Evolutionary conservation across 2,329 filamentous ascomycete species (phyloP), one percentile per base, ranked within the genome.

Genomic region (Ophiostoma himal-ulmi): DNA sequence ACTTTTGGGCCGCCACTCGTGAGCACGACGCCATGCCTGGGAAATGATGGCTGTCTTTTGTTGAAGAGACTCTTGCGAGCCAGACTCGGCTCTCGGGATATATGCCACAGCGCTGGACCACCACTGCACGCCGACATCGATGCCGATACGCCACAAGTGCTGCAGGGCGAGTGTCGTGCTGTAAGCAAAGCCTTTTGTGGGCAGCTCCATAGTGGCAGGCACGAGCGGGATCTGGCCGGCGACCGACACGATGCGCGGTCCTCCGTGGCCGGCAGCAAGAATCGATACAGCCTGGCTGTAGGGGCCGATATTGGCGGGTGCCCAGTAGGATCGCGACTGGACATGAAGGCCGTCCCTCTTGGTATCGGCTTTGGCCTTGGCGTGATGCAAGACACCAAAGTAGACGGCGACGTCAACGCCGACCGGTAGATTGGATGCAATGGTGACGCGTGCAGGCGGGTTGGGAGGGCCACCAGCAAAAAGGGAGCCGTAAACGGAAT

Each of bases 271-370:
- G n/a, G 34, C 5, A 62, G 44, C 72, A 69, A 77, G 80, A 13
- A 87, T 80, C 1, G 85, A 83, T 68, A 95, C 88, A 4, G 93
- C 93, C 81, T 99, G 95, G 70, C 94, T 97, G 79, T 98, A 98
- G 0, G 95, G 95, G 0, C 95, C 95, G 69, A 99, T 98, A 77
- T 98, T 98, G 26, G 95, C 94, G 0, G 95, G 95, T 0, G 95
- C 95, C 95, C 95, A 99, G 83, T 98, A 98, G 13, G 93, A 96
- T 54, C 92, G 84, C 3, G 91, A 94, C 80, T 98, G 95, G 6
- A 99, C 94, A 78, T 99, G 95, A 1, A 98, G 84, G 0, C 87
- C 87, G 68, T 84, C 83, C 41, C 77, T 75, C n/a, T 69, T 69
- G 30, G 78, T 72, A 1, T 26, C 26, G 26, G 3, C 14, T 10